Base-by-base conservation (phyloP, 352 stramenopile genomes). In the Lagenidium giganteum region DNA sequence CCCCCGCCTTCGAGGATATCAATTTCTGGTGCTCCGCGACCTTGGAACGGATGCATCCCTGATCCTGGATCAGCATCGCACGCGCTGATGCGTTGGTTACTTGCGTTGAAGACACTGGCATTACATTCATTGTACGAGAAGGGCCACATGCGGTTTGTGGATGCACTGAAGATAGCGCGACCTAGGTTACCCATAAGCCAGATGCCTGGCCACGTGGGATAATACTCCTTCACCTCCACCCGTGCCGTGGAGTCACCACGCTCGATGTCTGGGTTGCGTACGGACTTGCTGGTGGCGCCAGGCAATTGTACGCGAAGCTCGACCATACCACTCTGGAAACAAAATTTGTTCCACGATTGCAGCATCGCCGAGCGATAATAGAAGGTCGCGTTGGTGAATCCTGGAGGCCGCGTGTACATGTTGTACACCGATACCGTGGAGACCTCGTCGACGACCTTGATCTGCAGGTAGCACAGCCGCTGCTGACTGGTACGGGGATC, bases 21-120 rank as follows among this genome's bases (percentile, higher is more conserved):
- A 57, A 98, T 98, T 61, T 98, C 95, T 0, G 93, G 92, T 26
- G 92, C 87, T 35, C 95, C 95, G 13, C 95, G 77, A 16, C 95
- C 95, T 23, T 83, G 59, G 35, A 83, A 75, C 3, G 83, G 68
- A 67, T 97, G 83, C 58, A 98, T 54, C 0, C 92, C 93, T 58
- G 83, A 96, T 29, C 97, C 93, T 42, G 95, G 93, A 35, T 84
- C 67, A 6, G 59, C 44, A 54, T 98, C 83, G 48, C 95, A 98
- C 12, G 83, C 94, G 26, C 73, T 96, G 54, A 89, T 89, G 26
- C 71, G 73, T 46, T 89, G 76, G 57, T 79, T 83, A 35, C 45
- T 65, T 4, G 65, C 71, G 17, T 75, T 47, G 38, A 25, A 45
- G 31, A 16, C 31, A 18, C 5, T 6, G 7, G 7, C 8, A 17